Conservation (phyloP, 257 asterid species). For the Fraxinus excelsior region DNA sequence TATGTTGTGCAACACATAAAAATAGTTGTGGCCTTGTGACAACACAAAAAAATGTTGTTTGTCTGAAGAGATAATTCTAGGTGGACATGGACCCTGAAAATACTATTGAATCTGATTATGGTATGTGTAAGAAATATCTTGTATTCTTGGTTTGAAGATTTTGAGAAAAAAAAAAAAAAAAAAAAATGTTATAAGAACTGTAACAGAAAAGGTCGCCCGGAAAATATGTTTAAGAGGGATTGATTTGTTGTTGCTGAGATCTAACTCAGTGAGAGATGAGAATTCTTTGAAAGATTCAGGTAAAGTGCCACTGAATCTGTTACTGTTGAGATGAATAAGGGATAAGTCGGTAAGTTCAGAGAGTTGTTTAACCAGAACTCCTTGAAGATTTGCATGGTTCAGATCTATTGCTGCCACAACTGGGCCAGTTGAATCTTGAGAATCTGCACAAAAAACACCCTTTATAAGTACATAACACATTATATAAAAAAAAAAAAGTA, state of each 20-base stretch:
- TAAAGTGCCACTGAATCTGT: slow-evolving; percentile 63
- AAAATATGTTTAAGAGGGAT: no score
- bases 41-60: no score
- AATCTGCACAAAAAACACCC: slow-evolving; percentile 68
- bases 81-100: no score
- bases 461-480: slow-evolving; percentile 70
- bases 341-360: slow-evolving; percentile 52
- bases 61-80: no score
- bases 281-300: slow-evolving; percentile 53
- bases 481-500: no score
- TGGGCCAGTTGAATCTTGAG: slow-evolving; percentile 42
- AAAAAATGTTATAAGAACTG: no score
- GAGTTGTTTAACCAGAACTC: slow-evolving; percentile 58
- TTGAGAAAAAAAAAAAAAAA: no score
- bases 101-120: no score
- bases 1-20: no score
- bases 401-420: slow-evolving; percentile 78
- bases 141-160: no score
- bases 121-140: no score
- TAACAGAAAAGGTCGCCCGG: slow-evolving; percentile 61
- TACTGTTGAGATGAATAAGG: slow-evolving; percentile 72
- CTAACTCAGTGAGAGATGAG: slow-evolving; percentile 56
- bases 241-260: slow-evolving; percentile 81
- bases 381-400: slow-evolving; percentile 70
- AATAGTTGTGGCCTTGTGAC: no score